Evolutionary conservation across 768 basidiomycete genomes (phyloP).

Genomic region (Hygrophoropsis aurantiaca): DNA sequence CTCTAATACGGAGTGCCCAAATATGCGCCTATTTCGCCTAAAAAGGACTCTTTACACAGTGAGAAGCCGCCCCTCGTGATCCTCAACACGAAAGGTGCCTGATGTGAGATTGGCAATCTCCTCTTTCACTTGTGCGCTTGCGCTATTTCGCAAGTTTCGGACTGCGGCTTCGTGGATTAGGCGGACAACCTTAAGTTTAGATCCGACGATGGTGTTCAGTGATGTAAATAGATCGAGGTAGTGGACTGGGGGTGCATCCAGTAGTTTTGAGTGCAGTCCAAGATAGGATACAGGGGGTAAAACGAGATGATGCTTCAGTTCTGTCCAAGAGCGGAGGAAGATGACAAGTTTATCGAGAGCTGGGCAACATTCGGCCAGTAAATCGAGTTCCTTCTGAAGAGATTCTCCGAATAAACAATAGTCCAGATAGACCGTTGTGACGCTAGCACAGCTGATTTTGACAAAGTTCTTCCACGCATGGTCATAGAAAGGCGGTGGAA

Average conservation of each 20-base stretch:
- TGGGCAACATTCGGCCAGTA: conserved; percentile 23
- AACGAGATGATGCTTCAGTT: conserved; percentile 15
- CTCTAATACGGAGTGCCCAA: too few species aligned
- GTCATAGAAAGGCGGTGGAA: conserved; percentile 27
- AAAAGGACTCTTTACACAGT: too few species aligned
- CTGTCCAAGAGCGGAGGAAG: conserved; percentile 23
- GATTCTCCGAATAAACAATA: conserved; percentile 22
- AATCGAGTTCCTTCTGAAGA: conserved; percentile 22
- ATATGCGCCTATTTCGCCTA: too few species aligned
- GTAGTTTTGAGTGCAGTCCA: conserved; percentile 19
- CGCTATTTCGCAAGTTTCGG: conserved; percentile 12
- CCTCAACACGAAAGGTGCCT: conserved; percentile 20
- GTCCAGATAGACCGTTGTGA: conserved; percentile 26
- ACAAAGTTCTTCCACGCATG: conserved; percentile 27
- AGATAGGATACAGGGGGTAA: conserved; percentile 26
- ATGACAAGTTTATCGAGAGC: conserved; percentile 24
- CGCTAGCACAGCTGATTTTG: conserved; percentile 21
- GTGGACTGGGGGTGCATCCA: conserved; percentile 13
- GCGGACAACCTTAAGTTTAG: conserved; percentile 17
- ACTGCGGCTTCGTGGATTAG: conserved; percentile 16
- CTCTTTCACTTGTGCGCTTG: conserved; percentile 2
- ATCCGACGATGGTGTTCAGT: conserved; percentile 20
- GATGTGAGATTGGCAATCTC: conserved; percentile 10
- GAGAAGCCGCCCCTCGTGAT: conserved; percentile 15
- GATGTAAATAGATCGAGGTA: conserved; percentile 17